Conservation (phyloP, 2,329 filamentous ascomycete genomes). For the Hypoxylon sp. region DNA sequence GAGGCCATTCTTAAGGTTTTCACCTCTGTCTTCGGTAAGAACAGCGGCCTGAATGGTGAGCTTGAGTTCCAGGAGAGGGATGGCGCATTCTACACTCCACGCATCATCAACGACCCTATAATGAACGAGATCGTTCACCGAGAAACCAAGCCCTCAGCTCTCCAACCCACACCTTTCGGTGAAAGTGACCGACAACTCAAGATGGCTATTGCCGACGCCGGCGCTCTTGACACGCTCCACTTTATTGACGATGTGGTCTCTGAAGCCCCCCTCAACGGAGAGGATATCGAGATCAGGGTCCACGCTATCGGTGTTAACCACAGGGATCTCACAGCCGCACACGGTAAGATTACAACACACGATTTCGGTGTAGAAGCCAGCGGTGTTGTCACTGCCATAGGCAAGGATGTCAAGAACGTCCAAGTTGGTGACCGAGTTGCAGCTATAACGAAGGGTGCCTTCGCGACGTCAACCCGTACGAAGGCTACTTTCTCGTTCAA, state of each 20-base stretch:
- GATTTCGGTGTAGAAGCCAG: constrained; percentile 52
- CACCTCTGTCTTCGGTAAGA: constrained; percentile 56
- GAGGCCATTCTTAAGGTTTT: constrained; percentile 56
- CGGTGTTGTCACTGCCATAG: constrained; percentile 50
- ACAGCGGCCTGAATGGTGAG: constrained; percentile 55
- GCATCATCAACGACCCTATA: constrained; percentile 58
- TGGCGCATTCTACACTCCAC: constrained; percentile 59
- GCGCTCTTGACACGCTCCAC: constrained; percentile 53
- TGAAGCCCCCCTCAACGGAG: constrained; percentile 53
- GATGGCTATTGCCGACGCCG: constrained; percentile 48
- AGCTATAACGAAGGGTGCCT: constrained; percentile 59
- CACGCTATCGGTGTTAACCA: constrained; percentile 53
- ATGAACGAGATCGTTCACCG: constrained; percentile 62
- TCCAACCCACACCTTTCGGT: constrained; percentile 60
- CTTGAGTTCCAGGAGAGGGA: constrained; percentile 61
- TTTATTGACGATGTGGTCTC: constrained; percentile 47
- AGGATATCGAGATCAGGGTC: constrained; percentile 55
- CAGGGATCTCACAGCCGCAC: constrained; percentile 50
- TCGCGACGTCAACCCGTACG: constrained; percentile 50
- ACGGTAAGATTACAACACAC: constrained; percentile 49
- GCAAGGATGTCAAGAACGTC: constrained; percentile 48
- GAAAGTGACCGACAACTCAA: constrained; percentile 48
- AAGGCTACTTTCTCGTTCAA: constrained; percentile 52
- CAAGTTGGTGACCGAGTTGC: constrained; percentile 52
- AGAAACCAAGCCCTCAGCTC: constrained; percentile 58